These are phyloP conservation scores for Dimargaris xerosporica DNA, from an alignment of 192 early-diverging fungal species.

Conservation along the genomic window DNA sequence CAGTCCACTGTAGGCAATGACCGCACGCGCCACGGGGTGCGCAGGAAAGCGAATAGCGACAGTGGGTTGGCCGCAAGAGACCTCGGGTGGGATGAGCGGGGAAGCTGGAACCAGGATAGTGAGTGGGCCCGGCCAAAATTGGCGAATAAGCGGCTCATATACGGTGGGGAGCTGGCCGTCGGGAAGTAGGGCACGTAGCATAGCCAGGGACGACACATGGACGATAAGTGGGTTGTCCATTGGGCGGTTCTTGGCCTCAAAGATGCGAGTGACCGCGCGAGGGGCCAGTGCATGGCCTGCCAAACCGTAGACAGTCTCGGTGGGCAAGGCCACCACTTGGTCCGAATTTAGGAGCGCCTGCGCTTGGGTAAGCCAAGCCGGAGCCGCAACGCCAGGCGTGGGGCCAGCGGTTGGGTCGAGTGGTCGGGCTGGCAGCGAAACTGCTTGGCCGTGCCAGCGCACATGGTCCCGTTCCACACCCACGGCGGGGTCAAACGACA, in stretches of 20 bases:
- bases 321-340: constrained; percentile 76
- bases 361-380: constrained; percentile 30
- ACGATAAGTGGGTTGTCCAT: constrained; percentile 96
- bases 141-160: constrained; percentile 48
- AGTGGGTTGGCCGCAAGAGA: constrained; percentile 70
- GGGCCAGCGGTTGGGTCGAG: too few species aligned
- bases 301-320: constrained; percentile 97
- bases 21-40: constrained; percentile 77
- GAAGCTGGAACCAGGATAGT: constrained; percentile 75
- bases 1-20: constrained; percentile 66
- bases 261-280: constrained; percentile 60
- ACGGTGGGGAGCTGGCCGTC: constrained; percentile 44
- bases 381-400: too few species aligned
- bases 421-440: too few species aligned
- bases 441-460: too few species aligned
- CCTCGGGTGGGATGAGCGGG: constrained; percentile 46
- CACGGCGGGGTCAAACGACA: too few species aligned
- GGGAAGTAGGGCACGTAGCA: constrained; percentile 59
- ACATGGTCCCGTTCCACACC: too few species aligned
- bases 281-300: constrained; percentile 70
- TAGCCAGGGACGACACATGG: constrained; percentile 78
- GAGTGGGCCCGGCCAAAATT: constrained; percentile 87
- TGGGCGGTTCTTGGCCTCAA: constrained; percentile 73
- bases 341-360: constrained; percentile 35
- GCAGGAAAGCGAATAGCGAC: constrained; percentile 87